Base-by-base conservation (phyloP, 2,329 filamentous ascomycete genomes). In the Teratosphaeria gauchensis region DNA sequence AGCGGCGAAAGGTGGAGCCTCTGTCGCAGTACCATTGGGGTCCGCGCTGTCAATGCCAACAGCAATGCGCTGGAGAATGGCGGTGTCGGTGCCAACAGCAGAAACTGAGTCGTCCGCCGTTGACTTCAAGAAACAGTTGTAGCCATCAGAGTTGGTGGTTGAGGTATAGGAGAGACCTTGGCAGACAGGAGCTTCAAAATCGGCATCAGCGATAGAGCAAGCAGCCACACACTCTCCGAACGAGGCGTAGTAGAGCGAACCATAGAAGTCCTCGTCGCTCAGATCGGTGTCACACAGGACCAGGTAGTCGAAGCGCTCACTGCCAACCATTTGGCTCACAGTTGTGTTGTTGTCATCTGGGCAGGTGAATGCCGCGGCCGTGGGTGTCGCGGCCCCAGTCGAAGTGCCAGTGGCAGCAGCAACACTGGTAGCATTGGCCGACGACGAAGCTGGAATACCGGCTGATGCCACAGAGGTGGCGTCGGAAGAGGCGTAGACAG, bases 61-160 rank as follows among this genome's bases (percentile, higher is more conserved):
- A 21, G 64, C 65, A 38, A 71, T 64, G 14, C 65, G 59, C 52
- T 66, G 65, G 21, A 72, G 60, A 24, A 71, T 58, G 21, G 69
- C 71, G 31, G 65, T 66, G 57, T 69, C 63, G 46, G 69, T 63
- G 14, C 68, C 69, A 11, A 58, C 35, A 12, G 65, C 65, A 7
- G 64, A 54, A 6, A 68, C 64, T 11, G 61, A 65, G 12, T 58
- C 60, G 24, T 69, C 66, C 12, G 65, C 64, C 12, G 61, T 61
- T 2, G 62, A 55, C 58, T 72, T 72, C 54, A 73, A 57, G 62
- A 71, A 69, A 57, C 71, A 73, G 54, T 71, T 72, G 42, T 63
- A 63, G 9, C 65, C 66, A 19, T 63, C 56, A 28, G 55, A 54
- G 32, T 62, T 61, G 6, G 61, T 46, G n/a, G 62, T 57, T n/a